Percentiles rank a stretch among this genome's conserved stretches.
These are phyloP conservation scores for Auriscalpium orientale DNA, from an alignment of 768 basidiomycete genomes.

Conservation along the genomic window DNA sequence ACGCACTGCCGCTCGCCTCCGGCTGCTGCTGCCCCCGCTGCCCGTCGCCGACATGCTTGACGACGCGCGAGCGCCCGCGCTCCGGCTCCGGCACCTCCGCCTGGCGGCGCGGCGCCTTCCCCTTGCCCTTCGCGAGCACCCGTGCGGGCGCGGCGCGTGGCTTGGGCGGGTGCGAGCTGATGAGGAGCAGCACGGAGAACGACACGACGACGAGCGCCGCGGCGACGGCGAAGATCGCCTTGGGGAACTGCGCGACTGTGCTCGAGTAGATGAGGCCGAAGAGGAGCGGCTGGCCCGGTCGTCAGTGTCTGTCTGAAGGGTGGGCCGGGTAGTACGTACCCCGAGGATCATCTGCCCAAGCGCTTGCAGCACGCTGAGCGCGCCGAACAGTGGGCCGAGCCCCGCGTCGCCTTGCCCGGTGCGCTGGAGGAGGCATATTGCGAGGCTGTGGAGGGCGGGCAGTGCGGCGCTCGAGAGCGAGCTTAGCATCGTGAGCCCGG, in stretches of 20 bases:
- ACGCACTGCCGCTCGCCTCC: background rate
- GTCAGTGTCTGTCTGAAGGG: background rate
- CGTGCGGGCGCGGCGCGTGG: background rate
- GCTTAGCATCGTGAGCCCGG: constrained; percentile 52
- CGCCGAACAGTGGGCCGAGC: constrained; percentile 60
- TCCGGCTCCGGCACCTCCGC: constrained; percentile 3
- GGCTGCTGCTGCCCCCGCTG: background rate
- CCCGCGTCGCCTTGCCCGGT: constrained; percentile 26
- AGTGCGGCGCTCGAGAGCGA: constrained; percentile 62
- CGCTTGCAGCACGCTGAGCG: constrained; percentile 60
- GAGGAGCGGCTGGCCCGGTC: constrained; percentile 47
- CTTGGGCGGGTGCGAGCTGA: constrained; percentile 24
- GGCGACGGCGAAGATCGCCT: constrained; percentile 60
- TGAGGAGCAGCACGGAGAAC: constrained; percentile 37
- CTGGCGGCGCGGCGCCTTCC: constrained; percentile 1
- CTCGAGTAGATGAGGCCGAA: constrained; percentile 61
- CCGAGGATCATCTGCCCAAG: constrained; percentile 55
- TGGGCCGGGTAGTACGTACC: constrained; percentile 25
- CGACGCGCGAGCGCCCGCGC: constrained; percentile 13
- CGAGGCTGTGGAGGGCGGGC: constrained; percentile 67
- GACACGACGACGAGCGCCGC: constrained; percentile 45
- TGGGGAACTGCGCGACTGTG: constrained; percentile 58
- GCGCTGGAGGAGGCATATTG: constrained; percentile 51
- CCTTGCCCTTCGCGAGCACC: constrained; percentile 11
- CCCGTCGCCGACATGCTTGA: constrained; percentile 14